phyloP scores from a whole-genome alignment of 83 land plant genomes.

The Diphasiastrum complanatum region DNA sequence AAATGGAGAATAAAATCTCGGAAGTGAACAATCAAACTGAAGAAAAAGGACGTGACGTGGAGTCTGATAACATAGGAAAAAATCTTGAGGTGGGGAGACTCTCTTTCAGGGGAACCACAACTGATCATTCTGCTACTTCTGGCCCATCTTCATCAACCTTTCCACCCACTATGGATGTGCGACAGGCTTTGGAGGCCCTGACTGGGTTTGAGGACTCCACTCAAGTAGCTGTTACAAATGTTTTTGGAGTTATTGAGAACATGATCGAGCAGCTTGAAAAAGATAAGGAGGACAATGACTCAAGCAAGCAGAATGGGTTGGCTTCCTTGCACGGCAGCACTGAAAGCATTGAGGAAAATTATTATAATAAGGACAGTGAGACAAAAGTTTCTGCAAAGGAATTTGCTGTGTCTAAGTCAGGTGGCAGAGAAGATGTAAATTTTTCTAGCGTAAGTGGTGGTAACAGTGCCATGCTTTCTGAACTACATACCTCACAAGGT shows the following conservation, averaged over 20 bases:
- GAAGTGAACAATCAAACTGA: background rate
- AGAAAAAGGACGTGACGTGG: background rate
- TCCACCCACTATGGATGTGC: conserved; percentile 36
- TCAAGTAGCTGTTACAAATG: conserved; percentile 95
- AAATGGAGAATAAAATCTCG: no score
- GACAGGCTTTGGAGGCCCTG: conserved; percentile 73
- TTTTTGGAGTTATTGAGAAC: conserved; percentile 83
- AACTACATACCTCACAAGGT: no score
- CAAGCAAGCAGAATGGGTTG: no score
- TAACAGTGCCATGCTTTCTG: no score
- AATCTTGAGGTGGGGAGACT: conserved; percentile 4
- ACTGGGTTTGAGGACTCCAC: conserved; percentile 93
- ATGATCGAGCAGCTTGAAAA: conserved; percentile 77
- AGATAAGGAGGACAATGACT: conserved; percentile 28
- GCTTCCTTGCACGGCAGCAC: background rate
- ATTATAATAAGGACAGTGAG: no score
- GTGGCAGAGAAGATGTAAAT: no score
- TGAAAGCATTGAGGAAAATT: background rate
- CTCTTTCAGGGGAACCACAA: background rate
- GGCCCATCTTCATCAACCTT: conserved; percentile 18
- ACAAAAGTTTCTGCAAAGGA: no score
- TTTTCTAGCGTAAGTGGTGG: no score
- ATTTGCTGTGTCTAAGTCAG: no score
- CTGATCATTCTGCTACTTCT: conserved; percentile 18
- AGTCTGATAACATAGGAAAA: conserved; percentile 1